phyloP scores from a whole-genome alignment of 257 asterid species.

The Haberlea rhodopensis region DNA sequence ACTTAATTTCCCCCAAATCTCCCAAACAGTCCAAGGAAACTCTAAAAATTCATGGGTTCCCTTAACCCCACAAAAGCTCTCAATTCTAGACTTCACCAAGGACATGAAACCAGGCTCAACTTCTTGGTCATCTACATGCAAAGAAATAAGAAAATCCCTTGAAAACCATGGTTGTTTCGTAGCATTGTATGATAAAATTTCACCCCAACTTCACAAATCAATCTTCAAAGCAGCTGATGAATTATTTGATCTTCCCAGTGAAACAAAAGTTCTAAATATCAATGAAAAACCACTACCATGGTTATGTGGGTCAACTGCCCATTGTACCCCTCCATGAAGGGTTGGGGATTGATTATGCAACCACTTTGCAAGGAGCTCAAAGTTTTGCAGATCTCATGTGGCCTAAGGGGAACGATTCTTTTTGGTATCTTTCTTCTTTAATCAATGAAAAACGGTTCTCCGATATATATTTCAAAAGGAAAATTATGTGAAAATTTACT shows the following conservation, averaged over 20 bases:
- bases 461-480: no score
- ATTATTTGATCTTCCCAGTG: slow-evolving; percentile 50
- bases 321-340: slow-evolving; percentile 71
- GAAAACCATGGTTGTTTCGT: slow-evolving; percentile 72
- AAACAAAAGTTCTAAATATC: slow-evolving; percentile 44
- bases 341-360: slow-evolving; percentile 67
- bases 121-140: slow-evolving; percentile 46
- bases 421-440: slow-evolving; percentile 28
- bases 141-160: slow-evolving; percentile 47
- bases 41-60: slow-evolving; percentile 48
- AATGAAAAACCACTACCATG: slow-evolving; percentile 75
- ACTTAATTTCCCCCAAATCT: no score
- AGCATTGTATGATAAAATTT: slow-evolving; percentile 47
- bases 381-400: slow-evolving; percentile 69
- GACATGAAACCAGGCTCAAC: slow-evolving; percentile 47
- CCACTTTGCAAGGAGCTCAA: slow-evolving; percentile 51
- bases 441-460: neutral
- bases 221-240: slow-evolving; percentile 52
- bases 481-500: no score
- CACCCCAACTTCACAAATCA: slow-evolving; percentile 50
- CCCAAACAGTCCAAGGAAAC: neutral
- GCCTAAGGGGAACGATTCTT: slow-evolving; percentile 56
- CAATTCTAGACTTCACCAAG: slow-evolving; percentile 50
- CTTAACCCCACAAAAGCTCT: slow-evolving; percentile 30
- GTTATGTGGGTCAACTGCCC: slow-evolving; percentile 71